phyloP scores from a whole-genome alignment of 108 stramenopile genomes.

The Skeletonema marinoi region DNA sequence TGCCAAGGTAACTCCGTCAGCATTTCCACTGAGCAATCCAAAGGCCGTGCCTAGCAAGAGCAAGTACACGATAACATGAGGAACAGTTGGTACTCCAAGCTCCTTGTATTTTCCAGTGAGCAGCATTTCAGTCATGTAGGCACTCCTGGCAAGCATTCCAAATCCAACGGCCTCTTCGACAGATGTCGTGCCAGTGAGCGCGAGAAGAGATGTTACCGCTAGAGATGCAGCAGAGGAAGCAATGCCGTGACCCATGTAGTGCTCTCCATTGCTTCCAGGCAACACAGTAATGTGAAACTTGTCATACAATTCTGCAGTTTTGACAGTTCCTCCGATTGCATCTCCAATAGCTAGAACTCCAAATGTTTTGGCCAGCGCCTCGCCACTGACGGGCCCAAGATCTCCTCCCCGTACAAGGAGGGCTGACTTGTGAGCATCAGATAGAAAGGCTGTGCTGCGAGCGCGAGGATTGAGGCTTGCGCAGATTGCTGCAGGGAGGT shows the following conservation, averaged over 20 bases:
- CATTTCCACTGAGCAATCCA: constrained; percentile 20
- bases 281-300: constrained; percentile 2
- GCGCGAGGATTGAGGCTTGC: neutral
- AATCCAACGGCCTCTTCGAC: constrained; percentile 20
- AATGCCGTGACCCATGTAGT: constrained; percentile 28
- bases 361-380: constrained; percentile 19
- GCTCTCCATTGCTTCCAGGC: constrained; percentile 19
- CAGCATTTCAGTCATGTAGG: constrained; percentile 28
- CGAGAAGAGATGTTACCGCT: constrained; percentile 14
- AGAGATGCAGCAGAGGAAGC: constrained; percentile 20
- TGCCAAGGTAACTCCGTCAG: constrained; percentile 10
- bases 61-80: constrained; percentile 16
- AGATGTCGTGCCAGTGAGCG: constrained; percentile 18
- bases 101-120: constrained; percentile 26
- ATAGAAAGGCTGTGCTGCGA: neutral
- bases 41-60: constrained; percentile 22
- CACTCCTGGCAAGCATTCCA: constrained; percentile 14
- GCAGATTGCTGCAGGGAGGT: neutral
- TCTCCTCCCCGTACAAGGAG: constrained; percentile 18
- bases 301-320: constrained; percentile 4
- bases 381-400: constrained; percentile 17
- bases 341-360: constrained; percentile 20
- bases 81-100: constrained; percentile 16
- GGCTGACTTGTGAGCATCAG: neutral
- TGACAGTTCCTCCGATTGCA: constrained; percentile 14